Conservation (phyloP, 768 basidiomycete genomes). For the Podaxis sp. region DNA sequence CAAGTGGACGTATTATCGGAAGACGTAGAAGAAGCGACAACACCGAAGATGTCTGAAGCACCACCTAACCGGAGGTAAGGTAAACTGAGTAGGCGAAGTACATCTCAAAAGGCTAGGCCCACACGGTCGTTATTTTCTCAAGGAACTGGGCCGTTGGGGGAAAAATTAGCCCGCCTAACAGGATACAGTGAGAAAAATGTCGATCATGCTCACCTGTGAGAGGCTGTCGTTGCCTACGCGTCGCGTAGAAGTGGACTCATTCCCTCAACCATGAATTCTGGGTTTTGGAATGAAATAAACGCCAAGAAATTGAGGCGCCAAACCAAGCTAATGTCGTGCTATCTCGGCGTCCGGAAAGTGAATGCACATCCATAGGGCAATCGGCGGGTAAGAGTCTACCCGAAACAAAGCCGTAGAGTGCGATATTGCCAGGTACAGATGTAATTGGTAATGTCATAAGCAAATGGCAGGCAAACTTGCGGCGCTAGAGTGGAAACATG, state of each 20-base stretch:
- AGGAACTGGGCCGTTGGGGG: not conserved
- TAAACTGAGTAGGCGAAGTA: not conserved
- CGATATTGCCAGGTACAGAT: not conserved
- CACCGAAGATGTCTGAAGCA: not conserved
- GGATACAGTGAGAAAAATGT: not conserved
- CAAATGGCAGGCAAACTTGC: not conserved
- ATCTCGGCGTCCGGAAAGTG: not conserved
- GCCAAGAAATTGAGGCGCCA: conserved; percentile 4
- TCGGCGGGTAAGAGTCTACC: not conserved
- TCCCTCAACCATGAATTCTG: not conserved
- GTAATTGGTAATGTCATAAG: not conserved
- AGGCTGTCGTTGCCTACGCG: not conserved
- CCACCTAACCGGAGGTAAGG: not conserved
- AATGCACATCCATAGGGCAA: not conserved
- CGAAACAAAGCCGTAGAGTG: not conserved
- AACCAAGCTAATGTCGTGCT: not conserved
- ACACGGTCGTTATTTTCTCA: not conserved
- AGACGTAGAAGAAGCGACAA: not conserved
- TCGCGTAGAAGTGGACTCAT: not conserved
- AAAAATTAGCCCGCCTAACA: not conserved
- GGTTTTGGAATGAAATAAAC: not conserved
- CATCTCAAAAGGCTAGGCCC: not conserved
- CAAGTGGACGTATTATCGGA: not conserved
- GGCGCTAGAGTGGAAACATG: conserved; percentile 8
- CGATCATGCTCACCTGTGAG: not conserved